These are phyloP conservation scores for Cystobasidium onofrii DNA, from an alignment of 768 basidiomycete genomes.

Conservation along the genomic window DNA sequence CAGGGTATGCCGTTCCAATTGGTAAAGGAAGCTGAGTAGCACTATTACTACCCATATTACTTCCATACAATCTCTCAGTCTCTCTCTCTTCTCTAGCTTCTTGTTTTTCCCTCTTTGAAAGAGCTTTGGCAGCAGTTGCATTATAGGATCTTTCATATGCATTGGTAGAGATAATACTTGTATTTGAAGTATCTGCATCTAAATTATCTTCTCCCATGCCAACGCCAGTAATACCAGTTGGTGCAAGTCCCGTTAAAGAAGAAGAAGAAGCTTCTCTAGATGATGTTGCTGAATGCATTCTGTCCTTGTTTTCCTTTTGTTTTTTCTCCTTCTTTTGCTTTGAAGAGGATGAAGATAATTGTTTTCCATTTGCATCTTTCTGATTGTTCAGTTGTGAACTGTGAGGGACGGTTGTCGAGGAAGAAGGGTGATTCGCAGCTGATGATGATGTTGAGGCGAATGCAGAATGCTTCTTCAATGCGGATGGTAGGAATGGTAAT, in stretches of 20 bases:
- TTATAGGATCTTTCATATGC: background rate
- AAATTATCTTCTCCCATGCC: background rate
- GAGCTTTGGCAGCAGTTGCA: background rate
- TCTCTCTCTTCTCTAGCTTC: background rate
- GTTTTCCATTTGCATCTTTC: background rate
- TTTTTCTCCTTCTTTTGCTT: background rate
- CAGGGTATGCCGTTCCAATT: background rate
- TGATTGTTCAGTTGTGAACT: background rate
- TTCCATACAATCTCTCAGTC: background rate
- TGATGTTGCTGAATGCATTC: background rate
- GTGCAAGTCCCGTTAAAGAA: background rate
- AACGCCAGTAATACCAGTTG: background rate
- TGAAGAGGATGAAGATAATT: background rate
- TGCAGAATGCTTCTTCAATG: background rate
- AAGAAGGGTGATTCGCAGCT: background rate
- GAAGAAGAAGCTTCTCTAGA: background rate
- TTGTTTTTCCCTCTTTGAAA: background rate
- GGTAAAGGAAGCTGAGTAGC: background rate
- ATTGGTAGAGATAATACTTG: background rate
- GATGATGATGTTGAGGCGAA: background rate
- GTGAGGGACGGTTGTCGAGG: no score
- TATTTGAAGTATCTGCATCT: background rate
- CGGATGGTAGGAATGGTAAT: background rate
- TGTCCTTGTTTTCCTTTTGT: background rate
- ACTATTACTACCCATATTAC: background rate